A percentile compares a stretch with the other conserved stretches of the same genome.
phyloP scores from a whole-genome alignment of 495 filamentous ascomycete genomes.

The Annulohypoxylon stygium region DNA sequence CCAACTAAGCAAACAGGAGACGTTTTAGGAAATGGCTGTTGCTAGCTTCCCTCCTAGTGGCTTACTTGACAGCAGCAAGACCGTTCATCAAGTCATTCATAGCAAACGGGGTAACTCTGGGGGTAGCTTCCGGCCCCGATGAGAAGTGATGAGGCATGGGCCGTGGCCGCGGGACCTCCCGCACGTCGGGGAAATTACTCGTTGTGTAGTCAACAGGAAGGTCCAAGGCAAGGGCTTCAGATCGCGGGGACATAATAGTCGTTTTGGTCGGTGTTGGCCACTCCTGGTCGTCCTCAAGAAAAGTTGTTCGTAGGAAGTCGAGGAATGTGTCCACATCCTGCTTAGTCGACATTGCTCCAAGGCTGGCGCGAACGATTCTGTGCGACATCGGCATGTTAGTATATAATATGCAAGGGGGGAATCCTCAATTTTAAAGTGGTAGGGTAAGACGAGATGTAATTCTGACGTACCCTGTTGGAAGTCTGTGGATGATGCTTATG shows the following conservation, averaged over 20 bases:
- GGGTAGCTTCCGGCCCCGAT: conserved; percentile 41
- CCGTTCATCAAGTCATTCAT: conserved; percentile 43
- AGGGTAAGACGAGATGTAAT: conserved; percentile 41
- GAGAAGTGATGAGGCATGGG: conserved; percentile 39
- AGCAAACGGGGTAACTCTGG: conserved; percentile 35
- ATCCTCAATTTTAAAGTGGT: conserved; percentile 9
- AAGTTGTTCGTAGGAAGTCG: conserved; percentile 67
- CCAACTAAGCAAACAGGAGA: conserved; percentile 18
- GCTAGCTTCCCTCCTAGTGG: no score
- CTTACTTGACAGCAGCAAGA: conserved; percentile 39
- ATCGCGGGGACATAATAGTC: conserved; percentile 33
- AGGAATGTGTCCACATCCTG: conserved; percentile 71
- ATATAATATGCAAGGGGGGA: not conserved
- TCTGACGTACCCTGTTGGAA: conserved; percentile 65
- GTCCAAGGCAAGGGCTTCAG: conserved; percentile 36
- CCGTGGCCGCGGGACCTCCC: conserved; percentile 43
- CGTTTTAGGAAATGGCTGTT: not conserved
- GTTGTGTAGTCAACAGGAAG: conserved; percentile 40
- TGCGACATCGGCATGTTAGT: conserved; percentile 20
- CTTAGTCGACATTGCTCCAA: conserved; percentile 78
- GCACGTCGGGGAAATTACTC: conserved; percentile 42
- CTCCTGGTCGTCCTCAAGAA: conserved; percentile 51
- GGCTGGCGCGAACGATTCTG: conserved; percentile 73
- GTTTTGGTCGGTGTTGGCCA: conserved; percentile 26
- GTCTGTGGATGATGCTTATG: conserved; percentile 65